Base-by-base conservation (phyloP, 139 green algal genomes). In the Chlamydomonas sp. region DNA sequence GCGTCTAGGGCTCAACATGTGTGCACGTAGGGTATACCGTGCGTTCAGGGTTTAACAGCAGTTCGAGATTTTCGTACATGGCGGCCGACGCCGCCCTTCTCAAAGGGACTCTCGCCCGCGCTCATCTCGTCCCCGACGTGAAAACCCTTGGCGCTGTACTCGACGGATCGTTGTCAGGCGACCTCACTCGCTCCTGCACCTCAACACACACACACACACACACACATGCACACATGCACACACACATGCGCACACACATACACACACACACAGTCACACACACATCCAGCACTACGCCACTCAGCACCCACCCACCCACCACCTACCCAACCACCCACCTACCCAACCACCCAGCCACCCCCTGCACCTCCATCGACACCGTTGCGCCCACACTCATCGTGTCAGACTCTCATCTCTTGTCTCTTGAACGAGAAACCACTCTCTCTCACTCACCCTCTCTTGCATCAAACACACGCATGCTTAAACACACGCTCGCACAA, bases 71-170 rank as follows among this genome's bases (percentile, higher is more conserved):
- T 13, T 26, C 20, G 16, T 26, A 20, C 13, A 20, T 13, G 16
- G 10, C 36, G 48, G 39, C 83, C 79, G 0, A 65, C 28, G 33
- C 48, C 63, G 33, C 47, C 36, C 3, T 48, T 58, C 70, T 85
- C 79, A 71, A 85, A 85, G 58, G 79, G 59, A 22, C 43, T 28
- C 49, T 73, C 66, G 48, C 38, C 58, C 50, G 75, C 65, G 28
- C 62, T 47, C 37, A 71, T 63, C 8, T 5, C 26, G 49, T 65
- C 13, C 20, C 43, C 13, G 43, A 54, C 20, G 16, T 54, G 43
- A 54, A 20, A 20, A 26, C 13, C 16, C 13, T 54, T 26, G 20
- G 43, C 13, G 16, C 16, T 20, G 20, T 13, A 54, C 20, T 20
- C 13, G 43, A 54, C 16, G 43, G 13, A 54, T 13, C 43, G 20